Evolutionary conservation across 345 rosid species (phyloP).

Genomic region (Boechera divaricarpa): DNA sequence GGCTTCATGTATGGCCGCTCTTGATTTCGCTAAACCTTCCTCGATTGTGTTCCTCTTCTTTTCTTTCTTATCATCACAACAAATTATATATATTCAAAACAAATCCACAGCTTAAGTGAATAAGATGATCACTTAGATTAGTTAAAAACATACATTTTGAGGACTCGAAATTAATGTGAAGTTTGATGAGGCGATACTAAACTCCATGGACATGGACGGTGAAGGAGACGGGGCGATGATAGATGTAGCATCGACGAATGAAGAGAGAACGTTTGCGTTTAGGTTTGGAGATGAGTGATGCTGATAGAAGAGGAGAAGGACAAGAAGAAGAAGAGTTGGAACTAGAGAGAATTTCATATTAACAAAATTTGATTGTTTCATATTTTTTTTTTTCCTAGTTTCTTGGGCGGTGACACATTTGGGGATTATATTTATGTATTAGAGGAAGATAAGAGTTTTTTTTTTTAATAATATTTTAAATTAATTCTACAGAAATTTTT

Average conservation of each 20-base stretch:
- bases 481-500: not conserved
- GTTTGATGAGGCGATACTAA: conserved; percentile 21
- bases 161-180: not conserved
- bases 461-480: not conserved
- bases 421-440: not conserved
- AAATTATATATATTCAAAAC: not conserved
- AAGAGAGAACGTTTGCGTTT: conserved; percentile 16
- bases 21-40: conserved; percentile 51
- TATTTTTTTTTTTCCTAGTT: not conserved
- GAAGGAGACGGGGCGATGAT: conserved; percentile 25
- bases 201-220: conserved; percentile 18
- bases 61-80: conserved; percentile 29
- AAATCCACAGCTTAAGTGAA: not conserved
- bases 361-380: conserved; percentile 10
- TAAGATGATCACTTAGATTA: not conserved
- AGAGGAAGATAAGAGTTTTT: not conserved
- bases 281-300: conserved; percentile 19
- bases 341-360: conserved; percentile 32
- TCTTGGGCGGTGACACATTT: conserved; percentile 25
- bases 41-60: conserved; percentile 43
- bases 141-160: conserved; percentile 11
- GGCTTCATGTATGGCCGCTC: conserved; percentile 58
- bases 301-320: conserved; percentile 18
- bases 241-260: conserved; percentile 32
- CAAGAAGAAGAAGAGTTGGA: conserved; percentile 10